phyloP scores from a whole-genome alignment of 208 protist species.

The Leishmania guyanensis region DNA sequence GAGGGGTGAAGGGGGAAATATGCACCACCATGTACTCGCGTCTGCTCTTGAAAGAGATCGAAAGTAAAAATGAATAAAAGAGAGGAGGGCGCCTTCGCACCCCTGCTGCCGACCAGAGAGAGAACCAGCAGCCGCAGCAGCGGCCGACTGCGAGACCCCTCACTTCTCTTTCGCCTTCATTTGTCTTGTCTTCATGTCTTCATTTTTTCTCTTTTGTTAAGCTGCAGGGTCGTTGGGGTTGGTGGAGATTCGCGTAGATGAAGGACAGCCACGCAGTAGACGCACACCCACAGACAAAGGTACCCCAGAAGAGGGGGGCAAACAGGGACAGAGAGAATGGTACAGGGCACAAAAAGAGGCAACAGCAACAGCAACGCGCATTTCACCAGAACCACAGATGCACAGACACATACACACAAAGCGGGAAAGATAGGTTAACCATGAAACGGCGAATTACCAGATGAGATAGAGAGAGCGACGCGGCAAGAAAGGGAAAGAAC shows the following conservation, averaged over 20 bases:
- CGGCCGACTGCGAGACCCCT: neutral
- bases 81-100: neutral
- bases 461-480: neutral
- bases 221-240: neutral
- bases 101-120: neutral
- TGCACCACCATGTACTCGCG: neutral
- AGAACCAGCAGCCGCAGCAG: neutral
- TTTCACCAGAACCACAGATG: neutral
- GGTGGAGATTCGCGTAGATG: neutral
- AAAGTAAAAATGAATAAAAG: neutral
- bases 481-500: neutral
- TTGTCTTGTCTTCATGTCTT: slow-evolving; percentile 6
- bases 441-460: no score
- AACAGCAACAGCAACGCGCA: neutral
- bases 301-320: neutral
- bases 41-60: neutral
- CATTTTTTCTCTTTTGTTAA: neutral
- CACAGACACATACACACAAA: neutral
- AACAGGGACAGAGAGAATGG: slow-evolving; percentile 2
- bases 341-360: neutral
- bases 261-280: neutral
- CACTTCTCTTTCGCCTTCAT: neutral
- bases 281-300: neutral
- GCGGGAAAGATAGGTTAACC: neutral
- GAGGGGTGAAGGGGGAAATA: neutral